Base-by-base conservation (phyloP, 208 protist species). In the Wallacemonas collosoma region DNA sequence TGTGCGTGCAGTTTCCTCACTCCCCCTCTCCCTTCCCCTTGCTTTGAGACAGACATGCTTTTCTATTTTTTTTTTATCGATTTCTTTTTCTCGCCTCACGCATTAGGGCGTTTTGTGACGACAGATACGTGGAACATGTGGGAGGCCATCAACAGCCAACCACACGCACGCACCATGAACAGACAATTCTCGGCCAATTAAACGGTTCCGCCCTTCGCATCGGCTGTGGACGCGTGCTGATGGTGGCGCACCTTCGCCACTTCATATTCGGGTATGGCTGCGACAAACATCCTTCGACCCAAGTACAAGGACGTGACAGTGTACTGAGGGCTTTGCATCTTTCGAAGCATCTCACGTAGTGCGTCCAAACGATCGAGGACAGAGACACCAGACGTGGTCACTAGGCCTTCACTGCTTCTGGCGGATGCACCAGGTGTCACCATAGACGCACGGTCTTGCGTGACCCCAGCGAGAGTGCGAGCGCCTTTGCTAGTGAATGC, bases 291-390 rank as follows among this genome's bases (percentile, higher is more conserved):
- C 26, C 78, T 80, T 0, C 88, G 81, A 3, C 81, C 81, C 41
- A 91, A 85, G 64, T 84, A 86, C 4, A 95, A 82, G 26, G 82
- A 85, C 15, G 87, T 73, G 9, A 97, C 75, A 36, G 92, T 97
- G 83, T 95, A 97, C 71, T 95, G 92, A 44, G 89, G 87, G 68
- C 82, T 85, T 63, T 80, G 79, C 89, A 97, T 94, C 67, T 91
- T 82, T 12, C 68, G 56, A n/a, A 97, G 74, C 81, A 95, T 88
- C 12, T n/a, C 60, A 2, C 79, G 77, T 47, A 94, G 66, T 56
- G 75, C 74, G 9, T 80, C 61, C n/a, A 94, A 72, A 40, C 71
- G 77, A 38, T 63, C 48, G 41, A 79, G 71, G 7, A 92, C 80
- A 2, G 80, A 72, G 14, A 61, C 55, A 17, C 76, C 17, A 40